These are phyloP conservation scores for Skeletonema costatum DNA, from an alignment of 108 stramenopile genomes.

Conservation along the genomic window DNA sequence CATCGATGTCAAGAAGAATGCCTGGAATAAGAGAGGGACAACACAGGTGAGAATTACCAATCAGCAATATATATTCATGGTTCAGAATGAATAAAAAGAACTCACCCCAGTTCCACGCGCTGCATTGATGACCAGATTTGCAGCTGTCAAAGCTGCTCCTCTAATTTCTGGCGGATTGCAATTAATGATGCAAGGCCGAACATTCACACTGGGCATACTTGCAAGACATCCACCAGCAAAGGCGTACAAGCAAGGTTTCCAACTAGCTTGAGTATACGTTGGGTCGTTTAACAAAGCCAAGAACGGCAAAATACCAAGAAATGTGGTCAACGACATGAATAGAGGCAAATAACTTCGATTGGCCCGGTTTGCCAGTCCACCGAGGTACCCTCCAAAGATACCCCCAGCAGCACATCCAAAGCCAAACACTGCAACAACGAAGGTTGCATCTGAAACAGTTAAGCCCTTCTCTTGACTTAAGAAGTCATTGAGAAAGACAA, in stretches of 20 bases:
- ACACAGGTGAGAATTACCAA: neutral
- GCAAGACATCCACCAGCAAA: slow-evolving; percentile 61
- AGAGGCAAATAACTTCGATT: slow-evolving; percentile 58
- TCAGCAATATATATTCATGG: neutral
- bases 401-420: slow-evolving; percentile 67
- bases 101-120: slow-evolving; percentile 61
- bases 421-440: slow-evolving; percentile 62
- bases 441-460: slow-evolving; percentile 62
- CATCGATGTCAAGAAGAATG: slow-evolving; percentile 57
- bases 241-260: slow-evolving; percentile 44
- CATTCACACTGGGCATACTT: slow-evolving; percentile 65
- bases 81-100: neutral
- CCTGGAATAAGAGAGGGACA: neutral
- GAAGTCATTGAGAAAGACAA: slow-evolving; percentile 75
- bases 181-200: slow-evolving; percentile 69
- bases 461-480: slow-evolving; percentile 72
- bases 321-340: slow-evolving; percentile 60
- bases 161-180: slow-evolving; percentile 80
- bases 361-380: slow-evolving; percentile 33
- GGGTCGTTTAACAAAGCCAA: slow-evolving; percentile 51
- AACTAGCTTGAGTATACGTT: slow-evolving; percentile 47
- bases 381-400: slow-evolving; percentile 60
- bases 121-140: slow-evolving; percentile 63
- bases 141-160: slow-evolving; percentile 72
- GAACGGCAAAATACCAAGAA: slow-evolving; percentile 64